Evolutionary conservation across 2,329 filamentous ascomycete genomes (phyloP).

Genomic region (Aspergillus sp.): DNA sequence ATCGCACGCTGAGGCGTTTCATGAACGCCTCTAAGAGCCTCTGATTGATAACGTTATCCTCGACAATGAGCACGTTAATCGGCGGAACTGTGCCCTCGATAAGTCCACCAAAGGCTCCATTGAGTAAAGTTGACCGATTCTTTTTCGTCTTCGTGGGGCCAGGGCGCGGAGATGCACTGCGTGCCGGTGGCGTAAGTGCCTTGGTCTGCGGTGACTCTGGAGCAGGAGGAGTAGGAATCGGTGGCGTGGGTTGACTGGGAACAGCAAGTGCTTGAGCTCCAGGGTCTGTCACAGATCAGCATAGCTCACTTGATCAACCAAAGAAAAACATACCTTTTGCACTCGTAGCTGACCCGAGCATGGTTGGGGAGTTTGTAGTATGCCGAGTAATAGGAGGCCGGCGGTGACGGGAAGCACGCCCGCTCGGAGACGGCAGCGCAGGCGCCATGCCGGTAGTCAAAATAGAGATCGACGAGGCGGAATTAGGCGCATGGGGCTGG

Average conservation of each 20-base stretch:
- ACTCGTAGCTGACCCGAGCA: slow-evolving; percentile 56
- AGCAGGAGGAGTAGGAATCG: slow-evolving; percentile 40
- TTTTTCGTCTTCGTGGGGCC: slow-evolving; percentile 40
- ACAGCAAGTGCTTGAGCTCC: slow-evolving; percentile 30
- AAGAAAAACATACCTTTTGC: slow-evolving; percentile 45
- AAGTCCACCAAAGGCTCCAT: slow-evolving; percentile 60
- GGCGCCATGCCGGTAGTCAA: slow-evolving; percentile 80
- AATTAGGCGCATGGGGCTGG: slow-evolving; percentile 45
- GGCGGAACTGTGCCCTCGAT: slow-evolving; percentile 86
- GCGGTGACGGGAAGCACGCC: slow-evolving; percentile 57
- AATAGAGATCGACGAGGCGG: slow-evolving; percentile 74
- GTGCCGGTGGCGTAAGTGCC: slow-evolving; percentile 40
- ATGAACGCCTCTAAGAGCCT: slow-evolving; percentile 93
- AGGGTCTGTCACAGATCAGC: slow-evolving; percentile 29
- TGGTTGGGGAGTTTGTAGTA: slow-evolving; percentile 80
- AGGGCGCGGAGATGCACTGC: slow-evolving; percentile 55
- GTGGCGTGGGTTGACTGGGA: slow-evolving; percentile 33
- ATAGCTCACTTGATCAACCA: slow-evolving; percentile 1
- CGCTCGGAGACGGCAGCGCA: slow-evolving; percentile 80
- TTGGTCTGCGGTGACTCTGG: slow-evolving; percentile 45
- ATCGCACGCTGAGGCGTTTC: slow-evolving; percentile 91
- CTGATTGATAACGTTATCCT: slow-evolving; percentile 98
- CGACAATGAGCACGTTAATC: slow-evolving; percentile 96
- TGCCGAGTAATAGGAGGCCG: slow-evolving; percentile 67
- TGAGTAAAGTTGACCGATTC: slow-evolving; percentile 34